phyloP scores from a whole-genome alignment of 306 rosid species.

The Hippophae gyantsensis region DNA sequence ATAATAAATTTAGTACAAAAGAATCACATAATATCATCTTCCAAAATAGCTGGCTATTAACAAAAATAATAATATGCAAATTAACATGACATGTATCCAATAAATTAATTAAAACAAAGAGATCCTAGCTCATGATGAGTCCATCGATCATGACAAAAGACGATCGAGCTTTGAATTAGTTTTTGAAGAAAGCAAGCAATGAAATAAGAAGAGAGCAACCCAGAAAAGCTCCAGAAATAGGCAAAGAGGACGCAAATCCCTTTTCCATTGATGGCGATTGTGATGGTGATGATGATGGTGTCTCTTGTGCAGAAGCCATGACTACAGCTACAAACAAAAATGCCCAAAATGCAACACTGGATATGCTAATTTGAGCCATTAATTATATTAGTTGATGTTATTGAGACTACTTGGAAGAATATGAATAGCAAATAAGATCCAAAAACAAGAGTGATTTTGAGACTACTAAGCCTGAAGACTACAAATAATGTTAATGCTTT shows the following conservation, averaged over 20 bases:
- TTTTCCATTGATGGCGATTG: not conserved
- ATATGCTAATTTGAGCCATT: conserved; percentile 1
- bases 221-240: conserved; percentile 3
- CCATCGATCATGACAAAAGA: too few species aligned
- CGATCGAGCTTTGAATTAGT: not conserved
- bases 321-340: not conserved
- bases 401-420: not conserved
- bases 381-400: not conserved
- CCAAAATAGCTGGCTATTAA: too few species aligned
- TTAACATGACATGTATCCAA: too few species aligned
- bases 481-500: not conserved
- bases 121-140: too few species aligned
- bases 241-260: not conserved
- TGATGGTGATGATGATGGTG: not conserved
- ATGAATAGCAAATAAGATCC: not conserved
- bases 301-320: not conserved
- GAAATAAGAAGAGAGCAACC: not conserved
- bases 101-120: too few species aligned
- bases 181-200: not conserved
- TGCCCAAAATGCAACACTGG: not conserved
- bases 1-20: too few species aligned
- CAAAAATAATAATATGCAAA: too few species aligned
- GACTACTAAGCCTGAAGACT: not conserved
- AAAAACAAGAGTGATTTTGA: not conserved
- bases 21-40: too few species aligned